These are phyloP conservation scores for Lentinula edodes DNA, from an alignment of 768 basidiomycete genomes.

Conservation along the genomic window DNA sequence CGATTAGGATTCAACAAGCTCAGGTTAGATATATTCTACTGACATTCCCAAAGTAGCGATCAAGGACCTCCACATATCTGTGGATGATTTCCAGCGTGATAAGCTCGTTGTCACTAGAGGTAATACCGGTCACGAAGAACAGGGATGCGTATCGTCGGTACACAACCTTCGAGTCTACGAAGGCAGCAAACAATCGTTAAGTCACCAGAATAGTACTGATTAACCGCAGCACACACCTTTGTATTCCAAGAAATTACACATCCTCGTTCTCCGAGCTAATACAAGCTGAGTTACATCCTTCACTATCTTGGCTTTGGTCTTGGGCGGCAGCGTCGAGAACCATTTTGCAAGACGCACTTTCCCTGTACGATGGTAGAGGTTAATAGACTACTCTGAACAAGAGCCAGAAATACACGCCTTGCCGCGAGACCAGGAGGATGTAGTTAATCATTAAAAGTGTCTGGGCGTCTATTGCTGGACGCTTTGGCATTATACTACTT, in stretches of 20 bases:
- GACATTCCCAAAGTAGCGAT: slow-evolving; percentile 88
- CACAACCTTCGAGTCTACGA: slow-evolving; percentile 76
- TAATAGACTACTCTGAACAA: background rate
- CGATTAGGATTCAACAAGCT: background rate
- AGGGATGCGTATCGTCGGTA: slow-evolving; percentile 94
- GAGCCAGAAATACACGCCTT: slow-evolving; percentile 48
- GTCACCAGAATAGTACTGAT: slow-evolving; percentile 16
- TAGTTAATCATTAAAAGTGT: slow-evolving; percentile 71
- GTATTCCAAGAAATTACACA: slow-evolving; percentile 97
- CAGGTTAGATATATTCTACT: slow-evolving; percentile 21
- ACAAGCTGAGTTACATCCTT: slow-evolving; percentile 95
- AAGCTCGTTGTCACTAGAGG: slow-evolving; percentile 84
- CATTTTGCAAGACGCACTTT: slow-evolving; percentile 95
- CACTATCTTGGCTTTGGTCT: slow-evolving; percentile 84
- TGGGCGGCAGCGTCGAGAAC: slow-evolving; percentile 81
- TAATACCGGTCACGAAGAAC: slow-evolving; percentile 90
- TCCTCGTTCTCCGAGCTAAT: slow-evolving; percentile 76
- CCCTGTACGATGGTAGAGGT: slow-evolving; percentile 38
- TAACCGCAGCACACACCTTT: slow-evolving; percentile 61
- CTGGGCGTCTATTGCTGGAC: background rate
- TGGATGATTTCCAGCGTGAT: slow-evolving; percentile 90
- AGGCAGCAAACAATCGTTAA: slow-evolving; percentile 33
- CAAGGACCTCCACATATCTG: slow-evolving; percentile 89
- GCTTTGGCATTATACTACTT: background rate
- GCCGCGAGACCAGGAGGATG: slow-evolving; percentile 88